Evolutionary conservation across 257 asterid species (phyloP).

Genomic region (Coffea eugenioides): DNA sequence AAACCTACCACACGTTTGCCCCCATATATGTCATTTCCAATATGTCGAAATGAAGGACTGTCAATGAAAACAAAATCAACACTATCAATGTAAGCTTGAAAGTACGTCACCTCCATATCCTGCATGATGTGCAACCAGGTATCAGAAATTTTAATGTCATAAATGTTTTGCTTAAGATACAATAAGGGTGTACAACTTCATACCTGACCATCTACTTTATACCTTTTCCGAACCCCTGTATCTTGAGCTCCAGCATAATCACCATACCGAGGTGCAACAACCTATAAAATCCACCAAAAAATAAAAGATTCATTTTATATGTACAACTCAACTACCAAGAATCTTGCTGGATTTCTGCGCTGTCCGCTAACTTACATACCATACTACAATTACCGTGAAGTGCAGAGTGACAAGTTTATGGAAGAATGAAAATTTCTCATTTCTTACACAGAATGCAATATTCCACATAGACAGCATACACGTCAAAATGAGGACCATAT

Average conservation of each 20-base stretch:
- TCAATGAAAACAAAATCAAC: slow-evolving; percentile 95
- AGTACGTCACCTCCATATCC: slow-evolving; percentile 88
- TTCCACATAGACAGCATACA: neutral
- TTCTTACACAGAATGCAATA: neutral
- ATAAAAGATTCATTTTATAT: slow-evolving; percentile 6
- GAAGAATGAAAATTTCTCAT: neutral
- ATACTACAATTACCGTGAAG: neutral
- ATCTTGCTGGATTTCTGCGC: neutral
- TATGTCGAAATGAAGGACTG: slow-evolving; percentile 53
- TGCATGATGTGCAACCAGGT: slow-evolving; percentile 31
- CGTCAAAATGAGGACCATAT: neutral
- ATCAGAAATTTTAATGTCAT: slow-evolving; percentile 18
- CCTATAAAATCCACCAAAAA: slow-evolving; percentile 45
- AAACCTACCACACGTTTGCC: slow-evolving; percentile 71
- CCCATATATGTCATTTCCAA: slow-evolving; percentile 67
- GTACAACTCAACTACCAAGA: neutral
- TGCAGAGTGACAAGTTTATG: neutral
- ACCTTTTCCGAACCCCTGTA: slow-evolving; percentile 68
- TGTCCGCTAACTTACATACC: too few relatives aligned
- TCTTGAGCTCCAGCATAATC: slow-evolving; percentile 71
- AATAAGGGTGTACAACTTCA: slow-evolving; percentile 16
- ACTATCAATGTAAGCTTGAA: slow-evolving; percentile 88
- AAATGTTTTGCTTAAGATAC: slow-evolving; percentile 7
- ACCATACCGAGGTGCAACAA: slow-evolving; percentile 78
- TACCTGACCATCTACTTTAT: slow-evolving; percentile 88